Conservation (phyloP, 2,329 filamentous ascomycete species). For the Microdochium bolleyi region DNA sequence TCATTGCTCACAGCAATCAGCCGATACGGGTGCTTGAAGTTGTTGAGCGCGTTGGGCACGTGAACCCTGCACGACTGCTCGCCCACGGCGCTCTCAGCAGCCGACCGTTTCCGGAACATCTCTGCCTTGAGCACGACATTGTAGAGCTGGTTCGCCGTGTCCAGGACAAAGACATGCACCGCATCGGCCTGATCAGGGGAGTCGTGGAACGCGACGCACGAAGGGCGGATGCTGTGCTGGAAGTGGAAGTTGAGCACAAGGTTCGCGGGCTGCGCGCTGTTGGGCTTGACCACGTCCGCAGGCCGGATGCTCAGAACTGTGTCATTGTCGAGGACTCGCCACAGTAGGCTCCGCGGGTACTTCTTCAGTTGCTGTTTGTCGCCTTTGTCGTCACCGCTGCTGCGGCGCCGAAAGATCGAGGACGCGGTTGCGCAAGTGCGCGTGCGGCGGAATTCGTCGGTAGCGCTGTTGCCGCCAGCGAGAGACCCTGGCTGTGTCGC, state of each 20-base stretch:
- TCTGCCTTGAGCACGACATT: slow-evolving; percentile 77
- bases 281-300: slow-evolving; percentile 69
- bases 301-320: slow-evolving; percentile 75
- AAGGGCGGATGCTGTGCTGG: slow-evolving; percentile 60
- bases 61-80: slow-evolving; percentile 70
- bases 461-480: slow-evolving; percentile 15
- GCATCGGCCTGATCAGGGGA: slow-evolving; percentile 49
- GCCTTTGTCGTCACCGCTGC: background rate
- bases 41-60: slow-evolving; percentile 58
- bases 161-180: slow-evolving; percentile 54
- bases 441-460: slow-evolving; percentile 65
- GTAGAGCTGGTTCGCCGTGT: slow-evolving; percentile 71
- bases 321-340: slow-evolving; percentile 78
- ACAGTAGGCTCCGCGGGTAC: slow-evolving; percentile 80
- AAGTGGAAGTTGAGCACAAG: slow-evolving; percentile 75
- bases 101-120: slow-evolving; percentile 64
- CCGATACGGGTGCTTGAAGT: slow-evolving; percentile 72
- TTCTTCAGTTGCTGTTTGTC: slow-evolving; percentile 11
- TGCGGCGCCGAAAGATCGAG: slow-evolving; percentile 69
- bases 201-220: slow-evolving; percentile 79
- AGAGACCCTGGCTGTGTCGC: slow-evolving; percentile 4
- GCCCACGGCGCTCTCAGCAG: slow-evolving; percentile 61
- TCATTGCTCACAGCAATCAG: slow-evolving; percentile 66
- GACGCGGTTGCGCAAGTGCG: slow-evolving; percentile 70
- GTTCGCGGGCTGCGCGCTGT: slow-evolving; percentile 58